These are phyloP conservation scores for Gardenia jasminoides DNA, from an alignment of 257 asterid species.

Conservation along the genomic window DNA sequence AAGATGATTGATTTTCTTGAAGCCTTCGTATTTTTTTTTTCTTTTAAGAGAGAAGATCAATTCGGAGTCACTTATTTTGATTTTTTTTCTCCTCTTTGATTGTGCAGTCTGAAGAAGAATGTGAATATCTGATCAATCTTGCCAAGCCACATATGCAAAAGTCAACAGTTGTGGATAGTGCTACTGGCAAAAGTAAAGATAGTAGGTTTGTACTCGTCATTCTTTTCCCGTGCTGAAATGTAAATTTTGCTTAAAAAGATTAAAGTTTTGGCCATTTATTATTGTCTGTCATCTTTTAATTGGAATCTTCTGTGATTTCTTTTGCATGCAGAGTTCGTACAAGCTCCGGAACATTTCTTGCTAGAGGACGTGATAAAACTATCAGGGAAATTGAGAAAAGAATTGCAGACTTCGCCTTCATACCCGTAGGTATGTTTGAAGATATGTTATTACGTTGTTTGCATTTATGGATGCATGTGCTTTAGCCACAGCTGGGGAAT, in stretches of 20 bases:
- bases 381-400: slow-evolving; percentile 77
- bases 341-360: slow-evolving; percentile 94
- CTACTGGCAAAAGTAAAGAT: slow-evolving; percentile 84
- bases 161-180: slow-evolving; percentile 86
- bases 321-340: slow-evolving; percentile 74
- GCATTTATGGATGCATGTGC: background rate
- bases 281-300: background rate
- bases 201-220: slow-evolving; percentile 61
- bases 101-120: slow-evolving; percentile 84
- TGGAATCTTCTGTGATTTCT: slow-evolving; percentile 1
- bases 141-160: slow-evolving; percentile 88
- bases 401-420: slow-evolving; percentile 93
- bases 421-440: slow-evolving; percentile 79
- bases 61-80: background rate
- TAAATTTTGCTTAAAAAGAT: slow-evolving; percentile 8
- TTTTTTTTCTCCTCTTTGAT: slow-evolving; percentile 10
- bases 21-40: background rate
- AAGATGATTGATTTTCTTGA: background rate
- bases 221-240: slow-evolving; percentile 11
- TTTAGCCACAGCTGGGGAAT: background rate
- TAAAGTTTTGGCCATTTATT: background rate
- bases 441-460: background rate
- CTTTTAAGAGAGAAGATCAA: background rate
- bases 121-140: slow-evolving; percentile 83
- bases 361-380: slow-evolving; percentile 80